Percentiles rank a stretch among this genome's conserved stretches.
phyloP scores from a whole-genome alignment of 2,329 filamentous ascomycete genomes.

The Cladosporium sphaerospermum region DNA sequence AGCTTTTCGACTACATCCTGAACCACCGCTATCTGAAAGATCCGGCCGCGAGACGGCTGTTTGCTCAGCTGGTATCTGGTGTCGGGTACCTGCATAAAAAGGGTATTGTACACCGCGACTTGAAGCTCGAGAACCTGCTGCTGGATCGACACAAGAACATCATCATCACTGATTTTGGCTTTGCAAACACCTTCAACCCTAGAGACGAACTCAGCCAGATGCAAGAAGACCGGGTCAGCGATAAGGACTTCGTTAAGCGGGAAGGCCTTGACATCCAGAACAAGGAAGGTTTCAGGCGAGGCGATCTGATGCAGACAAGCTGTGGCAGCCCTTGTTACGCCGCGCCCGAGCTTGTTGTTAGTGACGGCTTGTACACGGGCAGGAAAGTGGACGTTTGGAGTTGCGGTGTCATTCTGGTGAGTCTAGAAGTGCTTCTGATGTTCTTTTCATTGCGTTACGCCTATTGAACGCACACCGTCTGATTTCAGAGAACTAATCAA shows the following conservation, averaged over 20 bases:
- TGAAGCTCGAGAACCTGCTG: slow-evolving; percentile 93
- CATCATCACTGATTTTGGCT: slow-evolving; percentile 98
- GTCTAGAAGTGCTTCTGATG: slow-evolving; percentile 31
- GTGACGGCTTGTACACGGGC: slow-evolving; percentile 93
- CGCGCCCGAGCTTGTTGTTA: slow-evolving; percentile 92
- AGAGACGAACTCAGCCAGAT: slow-evolving; percentile 82
- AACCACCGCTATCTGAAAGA: slow-evolving; percentile 97
- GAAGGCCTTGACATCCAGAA: slow-evolving; percentile 70
- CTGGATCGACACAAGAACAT: slow-evolving; percentile 97
- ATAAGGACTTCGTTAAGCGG: slow-evolving; percentile 81
- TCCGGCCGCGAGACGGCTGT: slow-evolving; percentile 78
- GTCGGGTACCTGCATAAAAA: slow-evolving; percentile 98
- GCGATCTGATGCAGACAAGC: slow-evolving; percentile 97
- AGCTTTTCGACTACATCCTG: slow-evolving; percentile 96
- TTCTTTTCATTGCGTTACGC: neutral
- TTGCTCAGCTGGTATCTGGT: slow-evolving; percentile 91
- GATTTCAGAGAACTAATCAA: slow-evolving; percentile 9
- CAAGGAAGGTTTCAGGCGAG: slow-evolving; percentile 66
- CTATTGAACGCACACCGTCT: neutral
- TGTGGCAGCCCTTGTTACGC: slow-evolving; percentile 98
- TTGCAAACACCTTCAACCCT: slow-evolving; percentile 94
- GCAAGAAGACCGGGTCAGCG: slow-evolving; percentile 77
- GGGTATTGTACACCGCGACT: slow-evolving; percentile 92
- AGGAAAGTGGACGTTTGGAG: slow-evolving; percentile 99
- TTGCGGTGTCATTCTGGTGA: slow-evolving; percentile 93